Evolutionary conservation across 306 rosid species (phyloP).

Genomic region (Alnus glutinosa): DNA sequence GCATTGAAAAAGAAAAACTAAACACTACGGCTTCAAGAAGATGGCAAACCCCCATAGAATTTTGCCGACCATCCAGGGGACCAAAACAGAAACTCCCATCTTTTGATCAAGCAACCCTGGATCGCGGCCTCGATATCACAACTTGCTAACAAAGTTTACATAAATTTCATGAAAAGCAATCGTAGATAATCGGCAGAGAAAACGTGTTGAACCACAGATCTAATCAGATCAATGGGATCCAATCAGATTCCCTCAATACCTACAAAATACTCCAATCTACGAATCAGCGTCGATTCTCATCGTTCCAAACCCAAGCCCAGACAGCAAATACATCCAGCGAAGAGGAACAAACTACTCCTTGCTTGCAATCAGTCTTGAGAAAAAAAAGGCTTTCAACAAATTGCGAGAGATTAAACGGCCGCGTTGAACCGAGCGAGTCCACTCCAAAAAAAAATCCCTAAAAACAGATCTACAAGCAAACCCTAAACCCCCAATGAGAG

Average conservation of each 20-base stretch:
- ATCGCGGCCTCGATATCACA: not conserved
- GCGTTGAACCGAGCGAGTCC: not conserved
- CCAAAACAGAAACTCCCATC: slow-evolving; percentile 4
- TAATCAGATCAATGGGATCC: slow-evolving; percentile 5
- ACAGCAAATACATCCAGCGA: not conserved
- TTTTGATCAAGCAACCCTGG: slow-evolving; percentile 16
- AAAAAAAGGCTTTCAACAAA: not conserved
- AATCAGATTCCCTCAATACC: not conserved
- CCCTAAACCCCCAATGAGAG: not conserved
- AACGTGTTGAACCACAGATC: not conserved
- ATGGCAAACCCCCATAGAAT: not conserved
- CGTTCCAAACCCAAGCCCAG: not conserved
- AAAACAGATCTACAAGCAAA: slow-evolving; percentile 1
- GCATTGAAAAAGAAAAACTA: not conserved
- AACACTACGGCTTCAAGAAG: not conserved
- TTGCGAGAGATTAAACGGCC: not conserved
- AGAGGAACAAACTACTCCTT: not conserved
- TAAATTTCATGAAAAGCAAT: slow-evolving; percentile 5
- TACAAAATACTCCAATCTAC: not conserved
- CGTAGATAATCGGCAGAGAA: not conserved
- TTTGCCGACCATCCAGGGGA: slow-evolving; percentile 6
- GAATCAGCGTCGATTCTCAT: not conserved
- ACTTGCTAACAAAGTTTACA: not conserved
- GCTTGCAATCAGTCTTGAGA: not conserved
- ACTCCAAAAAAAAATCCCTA: not conserved